Percentiles rank a stretch among this genome's conserved stretches.
phyloP scores from a whole-genome alignment of 176 grass and related monocot species.

The Oryza longistaminata region DNA sequence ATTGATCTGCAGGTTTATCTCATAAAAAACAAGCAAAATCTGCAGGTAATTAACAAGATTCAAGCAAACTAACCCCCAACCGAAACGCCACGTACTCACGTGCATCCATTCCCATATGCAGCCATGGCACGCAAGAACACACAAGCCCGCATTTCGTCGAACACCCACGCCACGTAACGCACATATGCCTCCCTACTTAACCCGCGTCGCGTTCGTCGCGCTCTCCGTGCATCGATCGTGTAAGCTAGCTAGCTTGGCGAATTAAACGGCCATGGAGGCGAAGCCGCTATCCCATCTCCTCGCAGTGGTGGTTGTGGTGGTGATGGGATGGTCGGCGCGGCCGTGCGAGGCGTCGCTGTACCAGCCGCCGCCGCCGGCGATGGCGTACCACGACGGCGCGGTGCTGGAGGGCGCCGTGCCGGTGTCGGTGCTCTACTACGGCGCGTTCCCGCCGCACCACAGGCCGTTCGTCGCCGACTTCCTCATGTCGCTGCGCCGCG shows the following conservation, averaged over 20 bases:
- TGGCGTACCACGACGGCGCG: conserved; percentile 68
- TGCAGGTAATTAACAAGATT: not conserved
- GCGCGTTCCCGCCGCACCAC: conserved; percentile 70
- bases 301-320: not conserved
- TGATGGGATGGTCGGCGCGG: not conserved
- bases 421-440: conserved; percentile 83
- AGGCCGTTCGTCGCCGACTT: conserved; percentile 75
- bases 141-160: not conserved
- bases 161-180: not conserved
- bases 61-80: conserved; percentile 19
- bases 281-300: conserved; percentile 15
- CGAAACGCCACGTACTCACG: not conserved
- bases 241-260: not conserved
- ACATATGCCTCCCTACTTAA: not conserved
- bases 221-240: no score
- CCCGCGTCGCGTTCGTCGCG: no score
- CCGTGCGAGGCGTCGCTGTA: conserved; percentile 56
- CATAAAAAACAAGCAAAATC: not conserved
- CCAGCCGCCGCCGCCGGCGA: conserved; percentile 42
- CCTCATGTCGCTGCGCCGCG: conserved; percentile 67
- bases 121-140: conserved; percentile 19
- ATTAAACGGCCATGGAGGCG: not conserved
- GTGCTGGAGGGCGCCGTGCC: conserved; percentile 69
- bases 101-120: not conserved
- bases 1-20: not conserved